Evolutionary conservation across 257 asterid species (phyloP).

Genomic region (Thymus quinquecostatus): DNA sequence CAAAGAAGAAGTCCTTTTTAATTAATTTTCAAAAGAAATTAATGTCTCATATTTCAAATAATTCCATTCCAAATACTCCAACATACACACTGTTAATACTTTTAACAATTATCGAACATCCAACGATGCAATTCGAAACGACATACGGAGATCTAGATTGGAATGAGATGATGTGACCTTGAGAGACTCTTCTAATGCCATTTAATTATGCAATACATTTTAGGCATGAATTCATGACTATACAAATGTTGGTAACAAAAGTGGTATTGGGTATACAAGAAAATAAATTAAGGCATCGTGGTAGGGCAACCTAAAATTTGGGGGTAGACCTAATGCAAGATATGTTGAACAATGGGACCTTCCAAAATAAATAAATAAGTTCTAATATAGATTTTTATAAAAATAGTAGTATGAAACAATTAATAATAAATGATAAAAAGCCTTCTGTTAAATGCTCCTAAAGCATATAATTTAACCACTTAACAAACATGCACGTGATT

Average conservation of each 20-base stretch:
- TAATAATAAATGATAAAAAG: no score
- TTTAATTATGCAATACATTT: neutral
- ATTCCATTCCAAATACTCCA: no score
- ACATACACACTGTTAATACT: no score
- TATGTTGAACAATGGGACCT: slow-evolving; percentile 30
- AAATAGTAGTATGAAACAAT: no score
- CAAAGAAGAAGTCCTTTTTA: no score
- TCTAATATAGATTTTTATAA: neutral
- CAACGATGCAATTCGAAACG: no score
- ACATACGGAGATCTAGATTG: no score
- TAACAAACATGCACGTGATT: slow-evolving; percentile 35
- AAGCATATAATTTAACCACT: slow-evolving; percentile 3
- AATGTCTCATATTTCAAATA: no score
- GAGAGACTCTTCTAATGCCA: neutral
- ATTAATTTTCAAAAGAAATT: no score
- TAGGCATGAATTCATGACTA: neutral
- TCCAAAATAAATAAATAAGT: neutral
- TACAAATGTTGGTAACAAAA: slow-evolving; percentile 1
- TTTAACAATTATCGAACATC: no score
- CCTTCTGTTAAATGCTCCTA: neutral
- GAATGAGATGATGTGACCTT: neutral
- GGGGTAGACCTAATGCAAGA: slow-evolving; percentile 36
- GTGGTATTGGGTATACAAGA: neutral
- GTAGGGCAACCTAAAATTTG: slow-evolving; percentile 28
- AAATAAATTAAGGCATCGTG: slow-evolving; percentile 23